Percentiles rank a stretch among this genome's conserved stretches.
Evolutionary conservation across 257 asterid genomes (phyloP).

Genomic region (Solanum pimpinellifolium): DNA sequence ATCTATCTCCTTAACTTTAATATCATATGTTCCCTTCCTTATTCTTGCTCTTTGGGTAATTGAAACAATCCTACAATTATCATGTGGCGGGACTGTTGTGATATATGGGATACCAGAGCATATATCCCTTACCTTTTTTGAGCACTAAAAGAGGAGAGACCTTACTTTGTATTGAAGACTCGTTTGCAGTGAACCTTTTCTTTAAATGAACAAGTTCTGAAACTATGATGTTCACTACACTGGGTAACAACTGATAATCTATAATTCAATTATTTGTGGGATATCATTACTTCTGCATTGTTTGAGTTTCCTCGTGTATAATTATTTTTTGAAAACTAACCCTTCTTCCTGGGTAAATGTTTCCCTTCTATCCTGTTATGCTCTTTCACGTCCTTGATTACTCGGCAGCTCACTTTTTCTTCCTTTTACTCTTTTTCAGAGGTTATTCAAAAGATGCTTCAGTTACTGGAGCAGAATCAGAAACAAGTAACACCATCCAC

Average conservation of each 20-base stretch:
- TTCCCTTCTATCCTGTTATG: not conserved
- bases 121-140: not conserved
- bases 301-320: not conserved
- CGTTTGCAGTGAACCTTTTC: not conserved
- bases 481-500: constrained; percentile 14
- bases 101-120: not conserved
- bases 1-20: not conserved
- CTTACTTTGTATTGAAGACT: not conserved
- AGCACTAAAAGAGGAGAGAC: not conserved
- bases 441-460: constrained; percentile 38
- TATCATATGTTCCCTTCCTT: not conserved
- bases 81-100: not conserved
- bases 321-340: not conserved
- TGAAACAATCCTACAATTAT: not conserved
- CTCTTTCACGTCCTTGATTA: not conserved
- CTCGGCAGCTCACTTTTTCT: not conserved
- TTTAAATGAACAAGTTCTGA: not conserved
- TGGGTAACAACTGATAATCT: not conserved
- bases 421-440: constrained; percentile 14
- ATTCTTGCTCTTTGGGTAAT: not conserved
- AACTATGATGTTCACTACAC: not conserved
- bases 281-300: not conserved
- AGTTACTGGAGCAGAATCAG: constrained; percentile 20
- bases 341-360: not conserved
- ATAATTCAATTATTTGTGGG: not conserved